Base-by-base conservation (phyloP, 805 yeast genomes). In the Candida manassasensis region DNA sequence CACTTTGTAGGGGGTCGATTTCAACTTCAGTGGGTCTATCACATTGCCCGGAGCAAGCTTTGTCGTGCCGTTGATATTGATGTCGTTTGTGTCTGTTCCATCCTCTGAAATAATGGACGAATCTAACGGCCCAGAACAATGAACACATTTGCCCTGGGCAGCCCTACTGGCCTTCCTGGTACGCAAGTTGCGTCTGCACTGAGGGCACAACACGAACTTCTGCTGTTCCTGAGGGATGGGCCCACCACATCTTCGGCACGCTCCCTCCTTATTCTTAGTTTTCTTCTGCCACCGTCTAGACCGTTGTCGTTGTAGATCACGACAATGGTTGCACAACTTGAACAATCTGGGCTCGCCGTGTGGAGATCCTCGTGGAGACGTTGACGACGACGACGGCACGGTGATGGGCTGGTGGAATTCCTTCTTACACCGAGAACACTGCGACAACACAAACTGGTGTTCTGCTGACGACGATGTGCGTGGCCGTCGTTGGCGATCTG, bases 101-200 rank as follows among this genome's bases (percentile, higher is more conserved):
- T 57, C 61, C 17, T 52, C 57, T 11, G 59, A 50, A 19, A 62
- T 54, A 19, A 65, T 61, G 36, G 63, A 59, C 1, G 70, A 61
- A 37, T 64, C 68, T 5, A 67, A 52, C 6, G 79, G 77, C 2
- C 84, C 83, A 1, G 79, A 65, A 42, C 86, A 80, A 49, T 80
- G 85, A 11, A 80, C 82, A 57, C 86, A 80, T 46, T 71, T 71
- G 1, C 86, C 85, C 43, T 68, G 71, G 9, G 77, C 75, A 4
- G 76, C 81, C 27, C 86, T 60, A 35, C 65, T 69, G 0, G 77
- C 76, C 48, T 80, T 80, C 31, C 77, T 59, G 2, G 69, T 59
- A 42, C 85, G 60, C 21, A 79, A 58, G 26, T 71, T 68, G 44
- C 62, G 67, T 27, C 86, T 63, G 47, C 86, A 80, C 28, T 63